A percentile compares a stretch with the other conserved stretches of the same genome.
Evolutionary conservation across 78 protist genomes (phyloP).

Genomic region (Dictyostelium capitatum): DNA sequence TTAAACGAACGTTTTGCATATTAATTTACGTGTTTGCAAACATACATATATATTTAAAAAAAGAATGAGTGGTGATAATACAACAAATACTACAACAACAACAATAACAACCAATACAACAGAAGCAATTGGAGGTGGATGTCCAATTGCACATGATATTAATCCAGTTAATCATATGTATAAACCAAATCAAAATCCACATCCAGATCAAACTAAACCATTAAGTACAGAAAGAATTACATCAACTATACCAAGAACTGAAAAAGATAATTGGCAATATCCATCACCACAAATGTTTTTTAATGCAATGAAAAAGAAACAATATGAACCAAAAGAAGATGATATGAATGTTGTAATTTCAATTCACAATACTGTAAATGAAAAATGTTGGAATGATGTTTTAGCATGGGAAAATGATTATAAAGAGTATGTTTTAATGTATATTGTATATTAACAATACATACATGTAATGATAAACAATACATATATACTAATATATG

Average conservation of each 20-base stretch:
- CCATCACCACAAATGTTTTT: slow-evolving; percentile 91
- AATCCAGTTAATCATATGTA: slow-evolving; percentile 83
- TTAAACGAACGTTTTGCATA: no score
- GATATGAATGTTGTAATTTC: slow-evolving; percentile 86
- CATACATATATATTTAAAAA: neutral
- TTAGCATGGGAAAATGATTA: slow-evolving; percentile 83
- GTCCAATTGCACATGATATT: slow-evolving; percentile 78
- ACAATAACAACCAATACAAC: neutral
- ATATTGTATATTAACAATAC: no score
- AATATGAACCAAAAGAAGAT: slow-evolving; percentile 85
- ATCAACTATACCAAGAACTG: slow-evolving; percentile 85
- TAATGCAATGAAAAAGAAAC: slow-evolving; percentile 90
- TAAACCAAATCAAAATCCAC: slow-evolving; percentile 79
- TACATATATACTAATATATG: neutral
- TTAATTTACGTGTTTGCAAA: no score
- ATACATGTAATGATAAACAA: neutral
- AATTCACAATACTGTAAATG: slow-evolving; percentile 90
- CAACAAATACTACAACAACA: neutral
- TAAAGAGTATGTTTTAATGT: slow-evolving; percentile 52
- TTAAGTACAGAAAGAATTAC: slow-evolving; percentile 62
- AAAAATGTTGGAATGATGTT: slow-evolving; percentile 89
- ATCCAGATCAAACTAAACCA: slow-evolving; percentile 71
- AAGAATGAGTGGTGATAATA: neutral
- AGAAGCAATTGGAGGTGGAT: slow-evolving; percentile 75
- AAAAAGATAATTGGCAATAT: slow-evolving; percentile 84